Evolutionary conservation across 2,329 filamentous ascomycete species (phyloP), one percentile per base, ranked within the genome.

Genomic region (Ceratocystis cubensis): DNA sequence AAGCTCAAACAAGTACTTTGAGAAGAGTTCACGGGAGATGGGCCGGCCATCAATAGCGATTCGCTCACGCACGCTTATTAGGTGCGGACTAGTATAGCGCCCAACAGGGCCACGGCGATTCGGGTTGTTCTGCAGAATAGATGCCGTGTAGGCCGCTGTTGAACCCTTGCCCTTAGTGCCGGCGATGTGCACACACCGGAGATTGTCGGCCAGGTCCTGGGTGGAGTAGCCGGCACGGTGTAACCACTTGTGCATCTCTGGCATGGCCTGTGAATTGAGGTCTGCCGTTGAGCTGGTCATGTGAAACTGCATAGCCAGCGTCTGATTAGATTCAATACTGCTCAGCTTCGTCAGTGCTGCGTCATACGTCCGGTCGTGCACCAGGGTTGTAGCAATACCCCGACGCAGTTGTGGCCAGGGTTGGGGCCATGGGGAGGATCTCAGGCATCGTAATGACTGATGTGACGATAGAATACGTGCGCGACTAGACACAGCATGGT

Each of bases 161-260:
- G 89, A 94, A 50, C 92, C 92, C 75, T 96, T 97, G 68, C 93
- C 93, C 75, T 96, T 97, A 3, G 92, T 96, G 13, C 93, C 93
- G 0, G 93, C 89, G 59, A 97, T 85, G 74, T 97, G 93, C 69
- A 97, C 84, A 70, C 80, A 81, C 17, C 75, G 76, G 64, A 82
- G 75, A 3, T 72, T 70, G 5, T 59, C 56, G 13, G 75, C 71
- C 30, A 83, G 77, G 70, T 79, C 77, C 0, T 71, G 65, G 1
- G 75, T 74, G 76, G 87, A 77, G 76, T 96, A 89, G 62, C 90
- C 90, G 65, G 89, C 85, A 69, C 87, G 87, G 59, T 77, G 78
- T 70, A 89, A 84, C 88, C 89, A 96, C 71, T 85, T 82, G 33
- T 86, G 78, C 82, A 94, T 93, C 74, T 96, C 90, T 0, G 89